phyloP scores from a whole-genome alignment of 805 yeast species.

The Candida boleticola region DNA sequence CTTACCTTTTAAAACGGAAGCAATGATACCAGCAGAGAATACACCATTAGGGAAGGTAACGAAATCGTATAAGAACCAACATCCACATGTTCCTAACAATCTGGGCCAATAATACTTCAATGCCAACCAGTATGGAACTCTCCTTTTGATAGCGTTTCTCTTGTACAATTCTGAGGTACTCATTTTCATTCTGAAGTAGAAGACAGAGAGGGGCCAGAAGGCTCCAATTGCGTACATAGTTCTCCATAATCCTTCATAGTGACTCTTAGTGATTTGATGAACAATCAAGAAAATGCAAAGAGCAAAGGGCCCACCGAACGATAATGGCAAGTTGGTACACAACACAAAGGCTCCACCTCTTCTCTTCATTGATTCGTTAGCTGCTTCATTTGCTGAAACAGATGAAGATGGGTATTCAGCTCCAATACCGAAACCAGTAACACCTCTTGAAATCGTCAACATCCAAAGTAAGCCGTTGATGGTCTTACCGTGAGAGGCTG shows the following conservation, averaged over 20 bases:
- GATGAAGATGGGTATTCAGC: slow-evolving; percentile 75
- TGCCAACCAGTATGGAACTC: slow-evolving; percentile 54
- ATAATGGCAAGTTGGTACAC: slow-evolving; percentile 70
- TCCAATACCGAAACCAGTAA: slow-evolving; percentile 77
- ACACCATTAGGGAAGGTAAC: slow-evolving; percentile 79
- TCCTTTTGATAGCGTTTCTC: slow-evolving; percentile 58
- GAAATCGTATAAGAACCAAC: slow-evolving; percentile 82
- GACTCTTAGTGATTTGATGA: slow-evolving; percentile 50
- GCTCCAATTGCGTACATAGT: slow-evolving; percentile 63
- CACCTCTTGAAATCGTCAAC: slow-evolving; percentile 71
- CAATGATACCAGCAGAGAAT: slow-evolving; percentile 58
- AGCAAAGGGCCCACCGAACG: slow-evolving; percentile 80
- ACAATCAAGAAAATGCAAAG: slow-evolving; percentile 66
- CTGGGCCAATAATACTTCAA: slow-evolving; percentile 67
- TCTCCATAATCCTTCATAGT: slow-evolving; percentile 62
- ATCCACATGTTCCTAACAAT: slow-evolving; percentile 65
- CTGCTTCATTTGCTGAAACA: slow-evolving; percentile 68
- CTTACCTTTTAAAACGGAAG: slow-evolving; percentile 40
- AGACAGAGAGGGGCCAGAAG: slow-evolving; percentile 68
- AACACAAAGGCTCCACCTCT: slow-evolving; percentile 66
- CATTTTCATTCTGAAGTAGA: slow-evolving; percentile 70
- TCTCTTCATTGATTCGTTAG: slow-evolving; percentile 60
- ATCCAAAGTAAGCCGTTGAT: slow-evolving; percentile 72
- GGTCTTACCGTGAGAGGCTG: slow-evolving; percentile 64
- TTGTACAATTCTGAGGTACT: slow-evolving; percentile 63